Percentiles rank a stretch among this genome's conserved stretches.
phyloP scores from a whole-genome alignment of 2,329 filamentous ascomycete species.

The Curvularia hawaiiensis region DNA sequence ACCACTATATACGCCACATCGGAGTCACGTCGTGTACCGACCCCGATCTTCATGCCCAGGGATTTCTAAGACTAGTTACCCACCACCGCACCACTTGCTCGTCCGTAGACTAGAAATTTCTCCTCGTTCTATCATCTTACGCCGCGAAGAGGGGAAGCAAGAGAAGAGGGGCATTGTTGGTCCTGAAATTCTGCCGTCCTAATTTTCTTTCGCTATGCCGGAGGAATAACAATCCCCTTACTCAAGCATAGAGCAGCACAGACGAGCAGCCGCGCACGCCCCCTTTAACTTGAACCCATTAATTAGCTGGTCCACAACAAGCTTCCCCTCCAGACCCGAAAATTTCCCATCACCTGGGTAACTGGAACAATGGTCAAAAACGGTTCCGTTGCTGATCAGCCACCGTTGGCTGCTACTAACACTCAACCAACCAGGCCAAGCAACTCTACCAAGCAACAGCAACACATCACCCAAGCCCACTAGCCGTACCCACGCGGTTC shows the following conservation, averaged over 20 bases:
- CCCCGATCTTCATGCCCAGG: not conserved
- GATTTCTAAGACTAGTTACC: not conserved
- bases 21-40: not conserved
- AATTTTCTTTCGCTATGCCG: not conserved
- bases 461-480: not conserved
- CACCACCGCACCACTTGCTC: not conserved
- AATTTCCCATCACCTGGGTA: not conserved
- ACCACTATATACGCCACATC: not conserved
- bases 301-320: not conserved
- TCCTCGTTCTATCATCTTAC: not conserved
- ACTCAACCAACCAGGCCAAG: not conserved
- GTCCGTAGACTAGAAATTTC: not conserved
- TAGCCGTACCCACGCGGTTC: not conserved
- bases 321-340: not conserved
- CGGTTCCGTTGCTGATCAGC: not conserved
- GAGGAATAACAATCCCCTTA: not conserved
- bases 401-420: not conserved
- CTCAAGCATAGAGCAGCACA: not conserved
- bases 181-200: not conserved
- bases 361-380: not conserved
- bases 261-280: not conserved
- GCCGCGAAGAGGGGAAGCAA: not conserved
- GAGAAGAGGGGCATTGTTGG: not conserved
- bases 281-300: not conserved
- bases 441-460: not conserved